These are phyloP conservation scores for Penicillium canariense DNA, from an alignment of 495 filamentous ascomycete genomes.

Conservation along the genomic window DNA sequence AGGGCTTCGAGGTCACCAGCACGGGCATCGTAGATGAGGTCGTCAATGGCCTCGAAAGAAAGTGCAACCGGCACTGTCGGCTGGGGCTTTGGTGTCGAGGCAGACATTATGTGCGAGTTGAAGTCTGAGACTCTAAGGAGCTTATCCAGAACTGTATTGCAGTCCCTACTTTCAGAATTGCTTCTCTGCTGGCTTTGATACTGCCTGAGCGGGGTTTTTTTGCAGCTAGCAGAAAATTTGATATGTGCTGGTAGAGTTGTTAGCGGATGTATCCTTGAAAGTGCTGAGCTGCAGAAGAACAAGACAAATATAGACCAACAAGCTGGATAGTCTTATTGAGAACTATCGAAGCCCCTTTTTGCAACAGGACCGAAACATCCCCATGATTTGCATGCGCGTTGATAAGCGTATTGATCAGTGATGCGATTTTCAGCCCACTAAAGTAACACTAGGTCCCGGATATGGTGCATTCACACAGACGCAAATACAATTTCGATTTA, in stretches of 20 bases:
- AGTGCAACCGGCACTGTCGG: constrained; percentile 42
- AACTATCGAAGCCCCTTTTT: not conserved
- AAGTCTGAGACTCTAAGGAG: too few species aligned
- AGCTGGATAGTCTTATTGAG: not conserved
- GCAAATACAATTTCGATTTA: not conserved
- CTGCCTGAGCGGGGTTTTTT: not conserved
- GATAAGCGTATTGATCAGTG: constrained; percentile 21
- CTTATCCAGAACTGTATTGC: too few species aligned
- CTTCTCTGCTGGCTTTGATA: not conserved
- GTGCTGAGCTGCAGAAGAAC: not conserved
- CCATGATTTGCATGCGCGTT: constrained; percentile 10
- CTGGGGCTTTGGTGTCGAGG: constrained; percentile 25
- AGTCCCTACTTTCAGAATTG: not conserved
- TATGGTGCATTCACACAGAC: not conserved
- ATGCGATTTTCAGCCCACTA: constrained; percentile 1
- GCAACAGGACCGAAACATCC: not conserved
- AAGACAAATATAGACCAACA: not conserved
- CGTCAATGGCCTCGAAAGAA: constrained; percentile 76
- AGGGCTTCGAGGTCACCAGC: constrained; percentile 71
- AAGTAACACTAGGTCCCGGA: not conserved
- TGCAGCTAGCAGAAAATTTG: constrained; percentile 8
- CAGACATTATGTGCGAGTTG: constrained; percentile 14
- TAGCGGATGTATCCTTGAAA: not conserved
- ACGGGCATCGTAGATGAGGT: constrained; percentile 82
- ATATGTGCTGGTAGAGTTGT: constrained; percentile 9